phyloP scores from a whole-genome alignment of 768 basidiomycete genomes.

The Suillus spraguei region DNA sequence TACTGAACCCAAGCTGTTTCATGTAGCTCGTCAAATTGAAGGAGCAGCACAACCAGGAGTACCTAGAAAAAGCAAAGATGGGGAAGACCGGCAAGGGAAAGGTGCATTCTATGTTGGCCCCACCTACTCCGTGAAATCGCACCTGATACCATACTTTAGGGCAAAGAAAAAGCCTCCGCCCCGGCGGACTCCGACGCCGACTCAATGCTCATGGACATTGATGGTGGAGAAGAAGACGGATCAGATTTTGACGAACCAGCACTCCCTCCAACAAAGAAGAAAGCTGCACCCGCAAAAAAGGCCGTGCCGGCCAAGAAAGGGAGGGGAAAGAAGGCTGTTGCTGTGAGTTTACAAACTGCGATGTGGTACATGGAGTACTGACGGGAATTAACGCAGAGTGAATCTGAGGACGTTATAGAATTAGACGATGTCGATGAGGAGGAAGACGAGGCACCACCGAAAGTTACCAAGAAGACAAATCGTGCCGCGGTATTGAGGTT shows the following conservation, averaged over 20 bases:
- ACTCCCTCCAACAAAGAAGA: constrained; percentile 48
- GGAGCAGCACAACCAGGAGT: constrained; percentile 67
- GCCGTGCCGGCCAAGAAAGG: constrained; percentile 42
- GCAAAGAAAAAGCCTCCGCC: constrained; percentile 52
- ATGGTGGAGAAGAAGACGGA: constrained; percentile 52
- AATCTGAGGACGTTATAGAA: constrained; percentile 56
- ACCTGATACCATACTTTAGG: constrained; percentile 32
- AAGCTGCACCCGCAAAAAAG: constrained; percentile 35
- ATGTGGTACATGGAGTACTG: constrained; percentile 9
- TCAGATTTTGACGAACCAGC: constrained; percentile 47
- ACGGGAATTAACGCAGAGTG: constrained; percentile 31
- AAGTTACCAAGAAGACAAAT: constrained; percentile 56
- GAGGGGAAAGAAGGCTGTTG: constrained; percentile 56
- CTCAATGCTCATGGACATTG: constrained; percentile 81
- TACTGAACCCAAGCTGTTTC: neutral
- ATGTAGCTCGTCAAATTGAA: constrained; percentile 68
- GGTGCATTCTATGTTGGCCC: constrained; percentile 30
- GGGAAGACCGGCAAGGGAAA: constrained; percentile 45
- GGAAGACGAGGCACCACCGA: constrained; percentile 47
- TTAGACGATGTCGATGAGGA: constrained; percentile 57
- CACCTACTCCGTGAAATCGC: neutral
- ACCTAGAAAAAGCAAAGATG: constrained; percentile 47
- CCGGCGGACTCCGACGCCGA: constrained; percentile 60
- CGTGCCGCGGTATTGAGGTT: constrained; percentile 70
- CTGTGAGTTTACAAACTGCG: constrained; percentile 22